Conservation (phyloP, 2,329 filamentous ascomycete genomes). For the Zasmidium citrigriseum region DNA sequence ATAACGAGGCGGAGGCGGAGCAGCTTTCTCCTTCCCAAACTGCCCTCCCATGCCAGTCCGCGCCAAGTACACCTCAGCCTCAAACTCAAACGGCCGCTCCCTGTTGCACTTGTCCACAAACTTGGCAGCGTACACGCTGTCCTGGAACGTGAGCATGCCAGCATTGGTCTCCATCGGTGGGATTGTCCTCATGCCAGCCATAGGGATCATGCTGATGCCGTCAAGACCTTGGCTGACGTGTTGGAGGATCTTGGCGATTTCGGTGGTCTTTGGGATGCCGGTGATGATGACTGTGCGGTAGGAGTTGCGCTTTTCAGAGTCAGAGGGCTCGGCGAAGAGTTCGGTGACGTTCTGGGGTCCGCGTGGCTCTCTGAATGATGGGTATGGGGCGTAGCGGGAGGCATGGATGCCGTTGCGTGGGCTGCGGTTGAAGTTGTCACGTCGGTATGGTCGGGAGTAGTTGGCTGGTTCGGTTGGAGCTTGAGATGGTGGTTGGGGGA, state of each 20-base stretch:
- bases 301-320: conserved; percentile 1
- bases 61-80: neutral
- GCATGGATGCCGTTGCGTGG: neutral
- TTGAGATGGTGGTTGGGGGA: neutral
- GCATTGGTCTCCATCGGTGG: conserved; percentile 22
- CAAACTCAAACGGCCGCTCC: neutral
- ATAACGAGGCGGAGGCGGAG: too few species aligned
- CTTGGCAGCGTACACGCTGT: conserved; percentile 12
- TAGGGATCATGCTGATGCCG: conserved; percentile 19
- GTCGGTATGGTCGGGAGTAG: neutral
- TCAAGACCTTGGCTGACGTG: conserved; percentile 21
- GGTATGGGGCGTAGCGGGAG: neutral
- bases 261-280: conserved; percentile 21
- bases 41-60: neutral
- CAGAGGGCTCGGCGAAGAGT: conserved; percentile 11
- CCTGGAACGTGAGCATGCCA: conserved; percentile 24
- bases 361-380: neutral
- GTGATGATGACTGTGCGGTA: conserved; percentile 26
- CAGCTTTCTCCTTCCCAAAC: neutral
- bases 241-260: conserved; percentile 24
- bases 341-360: conserved; percentile 5
- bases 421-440: neutral
- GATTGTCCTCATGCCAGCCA: conserved; percentile 18
- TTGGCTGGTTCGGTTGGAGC: neutral
- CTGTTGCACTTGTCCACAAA: conserved; percentile 11